Evolutionary conservation across 495 filamentous ascomycete genomes (phyloP).

Genomic region (Physcia stellaris): DNA sequence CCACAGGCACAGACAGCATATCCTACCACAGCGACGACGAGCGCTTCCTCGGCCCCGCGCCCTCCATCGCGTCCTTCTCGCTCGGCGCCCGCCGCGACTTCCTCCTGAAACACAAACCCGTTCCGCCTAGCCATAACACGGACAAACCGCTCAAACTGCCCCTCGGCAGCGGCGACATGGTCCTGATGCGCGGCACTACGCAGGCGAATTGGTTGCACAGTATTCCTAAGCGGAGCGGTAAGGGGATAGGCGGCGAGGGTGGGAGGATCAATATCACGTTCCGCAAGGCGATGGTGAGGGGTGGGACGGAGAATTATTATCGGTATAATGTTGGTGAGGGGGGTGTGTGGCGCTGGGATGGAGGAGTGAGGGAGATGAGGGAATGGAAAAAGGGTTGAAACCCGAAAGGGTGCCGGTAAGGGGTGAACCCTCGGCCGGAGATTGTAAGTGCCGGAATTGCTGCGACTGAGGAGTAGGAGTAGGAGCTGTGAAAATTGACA

Average conservation of each 20-base stretch:
- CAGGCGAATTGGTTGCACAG: conserved; percentile 61
- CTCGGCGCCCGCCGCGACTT: conserved; percentile 55
- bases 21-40: conserved; percentile 66
- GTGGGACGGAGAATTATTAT: conserved; percentile 60
- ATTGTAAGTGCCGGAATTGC: too few relatives aligned
- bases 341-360: conserved; percentile 47
- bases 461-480: too few relatives aligned
- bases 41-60: conserved; percentile 50
- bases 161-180: conserved; percentile 53
- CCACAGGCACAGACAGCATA: conserved; percentile 54
- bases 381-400: conserved; percentile 18
- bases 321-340: conserved; percentile 62
- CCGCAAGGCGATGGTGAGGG: conserved; percentile 45
- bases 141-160: conserved; percentile 42
- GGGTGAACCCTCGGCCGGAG: too few relatives aligned
- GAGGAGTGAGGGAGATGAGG: conserved; percentile 38
- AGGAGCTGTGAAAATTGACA: too few relatives aligned
- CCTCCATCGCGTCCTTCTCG: conserved; percentile 58
- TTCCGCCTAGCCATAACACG: conserved; percentile 15
- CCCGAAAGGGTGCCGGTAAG: too few relatives aligned
- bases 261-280: conserved; percentile 71
- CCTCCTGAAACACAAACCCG: conserved; percentile 54
- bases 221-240: conserved; percentile 56
- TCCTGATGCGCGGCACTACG: conserved; percentile 55
- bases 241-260: conserved; percentile 35